Conservation (phyloP, 768 basidiomycete species). For the Suillus lakei region DNA sequence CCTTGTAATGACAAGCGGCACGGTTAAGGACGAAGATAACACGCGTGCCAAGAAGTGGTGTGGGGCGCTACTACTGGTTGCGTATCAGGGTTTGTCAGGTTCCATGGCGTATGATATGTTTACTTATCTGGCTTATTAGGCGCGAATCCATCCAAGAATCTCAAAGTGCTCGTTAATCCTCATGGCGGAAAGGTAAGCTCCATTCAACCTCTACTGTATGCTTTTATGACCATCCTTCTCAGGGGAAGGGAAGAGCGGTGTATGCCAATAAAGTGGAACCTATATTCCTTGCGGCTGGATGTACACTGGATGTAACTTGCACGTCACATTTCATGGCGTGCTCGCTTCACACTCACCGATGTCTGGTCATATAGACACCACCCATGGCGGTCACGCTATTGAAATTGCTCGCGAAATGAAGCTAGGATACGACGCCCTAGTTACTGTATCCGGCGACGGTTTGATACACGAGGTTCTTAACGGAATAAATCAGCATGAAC, state of each 20-base stretch:
- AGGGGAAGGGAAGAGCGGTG: slow-evolving; percentile 66
- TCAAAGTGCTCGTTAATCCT: slow-evolving; percentile 82
- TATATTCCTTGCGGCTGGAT: slow-evolving; percentile 70
- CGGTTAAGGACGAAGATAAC: slow-evolving; percentile 40
- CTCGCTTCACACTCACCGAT: background rate
- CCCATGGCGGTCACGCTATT: slow-evolving; percentile 63
- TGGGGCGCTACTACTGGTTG: slow-evolving; percentile 52
- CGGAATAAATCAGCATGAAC: slow-evolving; percentile 71
- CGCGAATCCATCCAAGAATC: slow-evolving; percentile 53
- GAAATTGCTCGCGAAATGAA: slow-evolving; percentile 63
- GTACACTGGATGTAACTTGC: slow-evolving; percentile 67
- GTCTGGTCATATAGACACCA: slow-evolving; percentile 55
- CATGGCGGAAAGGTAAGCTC: slow-evolving; percentile 71
- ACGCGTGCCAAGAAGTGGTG: slow-evolving; percentile 54
- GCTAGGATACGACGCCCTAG: slow-evolving; percentile 71
- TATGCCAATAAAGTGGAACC: slow-evolving; percentile 70
- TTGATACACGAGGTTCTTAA: slow-evolving; percentile 84
- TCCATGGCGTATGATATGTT: background rate
- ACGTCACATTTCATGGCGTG: background rate
- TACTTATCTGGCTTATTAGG: slow-evolving; percentile 37
- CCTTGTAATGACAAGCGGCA: slow-evolving; percentile 46
- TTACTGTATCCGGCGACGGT: slow-evolving; percentile 84
- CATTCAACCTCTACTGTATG: background rate
- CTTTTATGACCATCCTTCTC: slow-evolving; percentile 10
- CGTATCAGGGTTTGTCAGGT: slow-evolving; percentile 58